phyloP scores from a whole-genome alignment of 805 yeast species.

The Brettanomyces anomalus region DNA sequence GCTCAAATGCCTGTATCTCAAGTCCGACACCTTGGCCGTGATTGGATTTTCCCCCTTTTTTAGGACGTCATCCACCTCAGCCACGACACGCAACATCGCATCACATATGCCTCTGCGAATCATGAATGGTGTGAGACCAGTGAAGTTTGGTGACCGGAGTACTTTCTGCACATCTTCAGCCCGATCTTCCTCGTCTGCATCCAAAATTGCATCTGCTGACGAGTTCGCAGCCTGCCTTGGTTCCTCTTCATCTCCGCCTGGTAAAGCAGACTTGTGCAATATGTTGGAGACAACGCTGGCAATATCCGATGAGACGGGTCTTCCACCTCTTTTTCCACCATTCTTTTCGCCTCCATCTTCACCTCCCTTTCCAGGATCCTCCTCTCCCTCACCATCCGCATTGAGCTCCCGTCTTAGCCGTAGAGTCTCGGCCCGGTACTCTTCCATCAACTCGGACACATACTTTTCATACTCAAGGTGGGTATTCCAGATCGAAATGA shows the following conservation, averaged over 20 bases:
- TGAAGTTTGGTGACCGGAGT: conserved; percentile 5
- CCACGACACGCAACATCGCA: conserved; percentile 33
- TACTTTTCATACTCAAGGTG: conserved; percentile 29
- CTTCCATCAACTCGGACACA: conserved; percentile 10
- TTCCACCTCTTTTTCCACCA: not conserved
- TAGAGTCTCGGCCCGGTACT: conserved; percentile 2
- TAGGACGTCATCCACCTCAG: conserved; percentile 38
- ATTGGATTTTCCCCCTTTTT: conserved; percentile 24
- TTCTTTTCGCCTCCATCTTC: conserved; percentile 8
- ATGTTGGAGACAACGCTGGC: too few species aligned
- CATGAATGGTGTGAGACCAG: conserved; percentile 32
- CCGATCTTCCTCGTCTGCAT: not conserved
- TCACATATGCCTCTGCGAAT: conserved; percentile 38
- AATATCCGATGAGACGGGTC: too few species aligned
- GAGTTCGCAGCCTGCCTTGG: not conserved
- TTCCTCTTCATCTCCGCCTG: too few species aligned
- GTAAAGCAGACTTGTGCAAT: too few species aligned
- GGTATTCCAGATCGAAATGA: conserved; percentile 55
- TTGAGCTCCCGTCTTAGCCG: conserved; percentile 2
- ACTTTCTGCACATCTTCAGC: not conserved
- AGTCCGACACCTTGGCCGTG: conserved; percentile 1
- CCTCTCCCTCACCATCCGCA: conserved; percentile 11
- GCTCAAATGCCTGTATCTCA: conserved; percentile 15
- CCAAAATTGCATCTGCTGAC: not conserved
- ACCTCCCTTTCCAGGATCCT: conserved; percentile 11